Evolutionary conservation across 1,139 yeast species (phyloP), one percentile per base, ranked within the genome.

Genomic region (Torulaspora pretoriensis): DNA sequence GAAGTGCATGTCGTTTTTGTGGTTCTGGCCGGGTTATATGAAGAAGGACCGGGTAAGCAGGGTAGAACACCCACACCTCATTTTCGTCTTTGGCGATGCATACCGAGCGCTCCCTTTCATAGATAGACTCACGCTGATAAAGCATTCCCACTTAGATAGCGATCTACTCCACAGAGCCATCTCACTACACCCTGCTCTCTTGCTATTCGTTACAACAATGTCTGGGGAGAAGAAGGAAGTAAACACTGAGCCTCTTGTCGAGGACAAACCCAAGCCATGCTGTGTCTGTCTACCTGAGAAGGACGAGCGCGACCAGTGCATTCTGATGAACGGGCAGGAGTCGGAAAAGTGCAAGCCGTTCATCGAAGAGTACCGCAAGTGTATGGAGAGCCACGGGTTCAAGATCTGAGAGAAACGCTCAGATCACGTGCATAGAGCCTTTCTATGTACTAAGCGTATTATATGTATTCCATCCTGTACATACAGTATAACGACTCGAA

Each of bases 371-470:
- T 92, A 90, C 74, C 89, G 87, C 68, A 61, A 63, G 31, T 92
- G 98, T 69, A 92, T 92, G 98, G 83, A 82, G 65, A 89, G 95
- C 28, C 90, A 69, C 63, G 97, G 97, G 0, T 92, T 90, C 65
- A 77, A 69, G 28, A 68, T 76, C 43, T 67, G 61, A 58, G 31
- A 8, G 6, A n/a, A n/a, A 24, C 4, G 25, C 19, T 17, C 19
- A 14, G 10, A 4, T 36, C 40, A 36, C 40, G 40, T 36, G 40
- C 22, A 19, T 5, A 19, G 22, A 3, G 22, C 73, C 48, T 36
- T 10, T 36, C 10, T 10, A n/a, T n/a, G 17, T 36, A 10, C 25
- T 23, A 32, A 10, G 29, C 27, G 24, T 35, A 10, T 14, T 25
- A 16, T 35, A 26, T 24, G 23, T 34, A 23, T 12, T 9, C n/a